phyloP scores from a whole-genome alignment of 208 protist genomes.

The Leishmania gerbilli region DNA sequence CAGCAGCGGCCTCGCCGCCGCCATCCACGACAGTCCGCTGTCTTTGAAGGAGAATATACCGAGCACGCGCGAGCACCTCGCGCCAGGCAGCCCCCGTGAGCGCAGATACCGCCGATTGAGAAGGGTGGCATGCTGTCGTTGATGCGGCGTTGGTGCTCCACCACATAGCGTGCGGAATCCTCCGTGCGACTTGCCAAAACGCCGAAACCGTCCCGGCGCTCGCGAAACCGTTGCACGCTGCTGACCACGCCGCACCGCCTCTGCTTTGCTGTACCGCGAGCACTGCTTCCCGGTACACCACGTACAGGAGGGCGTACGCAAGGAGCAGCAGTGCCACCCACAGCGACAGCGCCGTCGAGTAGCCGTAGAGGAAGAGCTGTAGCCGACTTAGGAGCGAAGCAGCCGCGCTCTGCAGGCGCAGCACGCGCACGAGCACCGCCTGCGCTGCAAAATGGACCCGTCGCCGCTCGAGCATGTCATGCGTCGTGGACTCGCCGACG shows the following conservation, averaged over 20 bases:
- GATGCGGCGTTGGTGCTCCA: neutral
- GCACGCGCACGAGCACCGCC: constrained; percentile 43
- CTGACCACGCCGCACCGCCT: neutral
- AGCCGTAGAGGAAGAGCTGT: constrained; percentile 41
- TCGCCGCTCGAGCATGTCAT: constrained; percentile 40
- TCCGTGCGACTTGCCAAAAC: neutral
- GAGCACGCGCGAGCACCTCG: constrained; percentile 16
- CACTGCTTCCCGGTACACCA: constrained; percentile 21
- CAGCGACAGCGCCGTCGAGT: constrained; percentile 57
- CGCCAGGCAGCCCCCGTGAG: neutral
- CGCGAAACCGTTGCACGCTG: neutral
- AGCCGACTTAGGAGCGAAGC: constrained; percentile 46
- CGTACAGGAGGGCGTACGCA: constrained; percentile 21
- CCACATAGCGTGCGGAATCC: neutral
- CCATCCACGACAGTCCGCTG: constrained; percentile 2
- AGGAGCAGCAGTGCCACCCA: constrained; percentile 24
- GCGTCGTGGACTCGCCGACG: constrained; percentile 43
- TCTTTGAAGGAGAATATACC: constrained; percentile 13
- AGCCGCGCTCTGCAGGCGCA: constrained; percentile 45
- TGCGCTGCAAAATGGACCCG: constrained; percentile 42
- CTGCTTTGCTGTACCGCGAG: neutral
- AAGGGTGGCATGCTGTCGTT: neutral
- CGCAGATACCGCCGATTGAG: neutral
- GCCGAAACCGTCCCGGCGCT: neutral
- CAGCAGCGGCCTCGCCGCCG: neutral